Conservation (phyloP, 2,329 filamentous ascomycete genomes). For the Monilinia laxa region DNA sequence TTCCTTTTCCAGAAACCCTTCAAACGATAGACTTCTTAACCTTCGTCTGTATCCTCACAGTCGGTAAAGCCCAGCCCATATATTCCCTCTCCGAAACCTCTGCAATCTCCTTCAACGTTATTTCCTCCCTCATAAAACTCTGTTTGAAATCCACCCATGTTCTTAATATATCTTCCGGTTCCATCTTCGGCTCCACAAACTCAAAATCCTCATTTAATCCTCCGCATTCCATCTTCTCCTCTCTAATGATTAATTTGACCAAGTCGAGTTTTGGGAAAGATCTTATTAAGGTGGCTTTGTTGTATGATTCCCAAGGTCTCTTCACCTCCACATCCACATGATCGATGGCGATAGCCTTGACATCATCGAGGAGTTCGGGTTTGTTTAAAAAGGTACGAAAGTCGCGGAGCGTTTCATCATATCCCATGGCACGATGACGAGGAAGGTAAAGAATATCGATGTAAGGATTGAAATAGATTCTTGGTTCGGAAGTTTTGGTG, state of each 20-base stretch:
- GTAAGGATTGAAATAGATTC: conserved; percentile 38
- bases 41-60: conserved; percentile 32
- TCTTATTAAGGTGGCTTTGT: conserved; percentile 49
- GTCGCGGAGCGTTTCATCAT: conserved; percentile 43
- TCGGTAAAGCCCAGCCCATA: conserved; percentile 31
- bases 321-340: conserved; percentile 47
- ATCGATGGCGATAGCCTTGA: conserved; percentile 48
- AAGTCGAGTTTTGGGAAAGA: conserved; percentile 43
- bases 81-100: conserved; percentile 31
- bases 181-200: conserved; percentile 29
- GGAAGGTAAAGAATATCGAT: conserved; percentile 38
- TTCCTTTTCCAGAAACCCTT: neutral
- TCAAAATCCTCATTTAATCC: conserved; percentile 26
- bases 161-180: conserved; percentile 30
- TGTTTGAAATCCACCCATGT: conserved; percentile 38
- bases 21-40: conserved; percentile 11
- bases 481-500: conserved; percentile 38
- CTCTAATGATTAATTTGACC: conserved; percentile 32
- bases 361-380: conserved; percentile 39
- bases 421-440: conserved; percentile 42
- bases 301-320: conserved; percentile 52
- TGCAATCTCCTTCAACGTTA: conserved; percentile 32
- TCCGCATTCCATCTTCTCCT: conserved; percentile 5
- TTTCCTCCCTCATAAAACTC: conserved; percentile 35
- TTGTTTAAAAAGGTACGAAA: conserved; percentile 43